Percentiles rank a stretch among this genome's conserved stretches.
Conservation (phyloP, 2,329 filamentous ascomycete species). For the Pezicula carpinea region DNA sequence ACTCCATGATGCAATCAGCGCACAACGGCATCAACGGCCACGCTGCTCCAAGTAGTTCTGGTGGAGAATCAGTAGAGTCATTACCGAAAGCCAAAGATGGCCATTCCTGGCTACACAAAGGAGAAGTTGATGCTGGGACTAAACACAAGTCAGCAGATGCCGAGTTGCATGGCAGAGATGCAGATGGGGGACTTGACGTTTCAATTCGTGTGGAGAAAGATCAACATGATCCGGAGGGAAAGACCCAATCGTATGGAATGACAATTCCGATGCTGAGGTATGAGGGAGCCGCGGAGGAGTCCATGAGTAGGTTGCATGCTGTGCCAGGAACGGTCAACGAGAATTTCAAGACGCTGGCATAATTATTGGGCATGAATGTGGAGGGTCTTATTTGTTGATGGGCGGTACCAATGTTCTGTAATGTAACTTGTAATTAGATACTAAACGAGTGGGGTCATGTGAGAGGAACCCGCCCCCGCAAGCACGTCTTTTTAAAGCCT, state of each 20-base stretch:
- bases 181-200: conserved; percentile 68
- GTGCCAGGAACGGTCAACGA: neutral
- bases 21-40: conserved; percentile 35
- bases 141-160: conserved; percentile 65
- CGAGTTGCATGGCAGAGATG: conserved; percentile 47
- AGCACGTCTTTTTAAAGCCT: too few species aligned
- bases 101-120: conserved; percentile 66
- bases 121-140: conserved; percentile 76
- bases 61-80: conserved; percentile 10
- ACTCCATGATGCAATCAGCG: conserved; percentile 52
- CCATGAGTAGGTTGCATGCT: conserved; percentile 15
- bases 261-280: conserved; percentile 60
- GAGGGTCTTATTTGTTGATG: neutral
- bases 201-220: conserved; percentile 83
- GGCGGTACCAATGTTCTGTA: neutral
- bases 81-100: conserved; percentile 52
- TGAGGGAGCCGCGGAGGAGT: conserved; percentile 13
- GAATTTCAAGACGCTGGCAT: neutral
- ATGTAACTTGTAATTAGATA: too few species aligned
- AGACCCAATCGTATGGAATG: conserved; percentile 78
- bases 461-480: too few species aligned
- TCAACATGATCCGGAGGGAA: conserved; percentile 74
- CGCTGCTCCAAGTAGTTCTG: conserved; percentile 5
- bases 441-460: too few species aligned
- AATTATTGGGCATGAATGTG: neutral